A percentile compares a stretch with the other conserved stretches of the same genome.
phyloP scores from a whole-genome alignment of 2,329 filamentous ascomycete genomes.

The Verticillium albo-atrum region DNA sequence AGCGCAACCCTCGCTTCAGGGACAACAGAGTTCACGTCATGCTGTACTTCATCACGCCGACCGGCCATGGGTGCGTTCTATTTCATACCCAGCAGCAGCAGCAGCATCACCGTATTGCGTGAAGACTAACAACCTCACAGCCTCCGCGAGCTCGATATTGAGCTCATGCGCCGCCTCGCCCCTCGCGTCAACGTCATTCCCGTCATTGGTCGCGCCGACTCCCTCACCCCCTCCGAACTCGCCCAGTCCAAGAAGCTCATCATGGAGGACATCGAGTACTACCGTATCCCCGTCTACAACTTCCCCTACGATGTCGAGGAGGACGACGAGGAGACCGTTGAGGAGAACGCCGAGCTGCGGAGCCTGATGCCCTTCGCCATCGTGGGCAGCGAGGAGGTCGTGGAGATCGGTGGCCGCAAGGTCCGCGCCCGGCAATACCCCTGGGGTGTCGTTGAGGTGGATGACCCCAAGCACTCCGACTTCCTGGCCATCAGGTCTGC shows the following conservation, averaged over 20 bases:
- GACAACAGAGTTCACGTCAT: constrained; percentile 98
- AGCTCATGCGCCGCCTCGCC: constrained; percentile 98
- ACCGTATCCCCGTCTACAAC: constrained; percentile 99
- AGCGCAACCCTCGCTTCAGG: constrained; percentile 99
- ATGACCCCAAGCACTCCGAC: constrained; percentile 98
- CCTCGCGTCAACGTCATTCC: constrained; percentile 98
- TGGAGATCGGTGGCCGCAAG: constrained; percentile 89
- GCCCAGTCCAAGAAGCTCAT: constrained; percentile 99
- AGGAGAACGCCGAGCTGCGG: constrained; percentile 96
- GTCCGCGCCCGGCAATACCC: constrained; percentile 96
- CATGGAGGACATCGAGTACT: constrained; percentile 99
- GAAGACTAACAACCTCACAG: constrained; percentile 37
- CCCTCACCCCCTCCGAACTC: constrained; percentile 90
- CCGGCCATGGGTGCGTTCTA: constrained; percentile 74
- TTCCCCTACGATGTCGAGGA: constrained; percentile 99
- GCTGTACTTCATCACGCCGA: constrained; percentile 99
- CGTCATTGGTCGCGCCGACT: constrained; percentile 97
- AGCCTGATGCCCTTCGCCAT: constrained; percentile 99
- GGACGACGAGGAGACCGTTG: constrained; percentile 97
- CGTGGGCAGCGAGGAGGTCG: constrained; percentile 90
- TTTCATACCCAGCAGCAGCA: too few relatives aligned
- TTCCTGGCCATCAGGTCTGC: constrained; percentile 96
- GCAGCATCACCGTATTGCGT: constrained; percentile 8
- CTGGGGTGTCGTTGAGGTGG: constrained; percentile 98
- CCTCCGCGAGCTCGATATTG: constrained; percentile 97